Evolutionary conservation across 495 filamentous ascomycete genomes (phyloP), one percentile per base, ranked within the genome.

Genomic region (Collariella sp.): DNA sequence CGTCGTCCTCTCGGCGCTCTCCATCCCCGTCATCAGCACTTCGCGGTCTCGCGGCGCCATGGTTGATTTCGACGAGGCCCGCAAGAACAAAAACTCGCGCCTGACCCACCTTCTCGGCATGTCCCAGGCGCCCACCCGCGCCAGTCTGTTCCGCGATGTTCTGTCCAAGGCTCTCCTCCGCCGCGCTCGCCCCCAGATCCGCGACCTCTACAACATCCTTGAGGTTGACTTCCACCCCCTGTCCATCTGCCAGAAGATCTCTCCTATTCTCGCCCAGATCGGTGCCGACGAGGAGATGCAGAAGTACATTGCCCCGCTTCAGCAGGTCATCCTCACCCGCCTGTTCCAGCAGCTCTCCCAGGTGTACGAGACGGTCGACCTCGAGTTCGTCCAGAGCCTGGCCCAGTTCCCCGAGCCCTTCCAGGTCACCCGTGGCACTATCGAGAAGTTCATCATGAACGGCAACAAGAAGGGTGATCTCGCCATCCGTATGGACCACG

Each of bases 381-480:
- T 98, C 42, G 83, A 83, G 58, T 96, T 96, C 64, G 91, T 98
- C 31, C 85, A 96, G 63, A 83, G 89, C 62, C 85, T 97, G 29
- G 93, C 93, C 52, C 82, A 93, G 67, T 98, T 98, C 78, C 93
- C 93, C 26, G 90, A 95, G 62, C 91, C 93, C 22, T 97, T 94
- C 82, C 86, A 96, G 74, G 89, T 97, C 59, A 86, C 79, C 57
- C 85, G 87, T 36, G 84, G 82, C 59, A 95, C 87, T 57, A 95
- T 98, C 54, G 93, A 98, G 76, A 98, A 98, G 75, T 98, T 98
- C 79, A 96, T 98, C 79, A 98, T 98, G 93, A 98, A 98, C 72
- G 93, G 93, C 55, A 96, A 93, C 80, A 98, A 98, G 82, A 98
- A 98, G 79, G 93, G 93, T 29, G 94, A 98, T 62, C 80, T 98